Evolutionary conservation across 140 eudicot genomes (phyloP).

Genomic region (Ambrosia hybrid): DNA sequence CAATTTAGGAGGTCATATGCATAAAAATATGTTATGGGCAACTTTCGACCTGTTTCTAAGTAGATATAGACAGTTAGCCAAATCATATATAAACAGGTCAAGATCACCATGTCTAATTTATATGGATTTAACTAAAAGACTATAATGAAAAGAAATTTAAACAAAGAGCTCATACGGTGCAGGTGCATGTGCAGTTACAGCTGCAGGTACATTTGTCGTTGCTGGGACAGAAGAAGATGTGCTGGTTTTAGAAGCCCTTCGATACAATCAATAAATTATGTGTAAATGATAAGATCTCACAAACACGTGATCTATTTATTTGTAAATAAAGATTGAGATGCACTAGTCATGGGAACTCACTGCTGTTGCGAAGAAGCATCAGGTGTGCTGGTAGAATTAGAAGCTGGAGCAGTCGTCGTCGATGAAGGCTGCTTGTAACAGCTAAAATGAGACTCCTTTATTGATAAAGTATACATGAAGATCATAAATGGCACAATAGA

Average conservation of each 20-base stretch:
- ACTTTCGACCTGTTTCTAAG: too few species aligned
- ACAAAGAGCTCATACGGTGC: slow-evolving; percentile 40
- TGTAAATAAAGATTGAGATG: background rate
- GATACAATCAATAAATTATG: slow-evolving; percentile 14
- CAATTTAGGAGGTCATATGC: background rate
- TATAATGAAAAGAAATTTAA: background rate
- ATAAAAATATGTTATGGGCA: too few species aligned
- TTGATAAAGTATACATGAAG: slow-evolving; percentile 1
- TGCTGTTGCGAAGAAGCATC: slow-evolving; percentile 42
- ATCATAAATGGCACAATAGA: background rate
- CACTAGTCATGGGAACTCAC: slow-evolving; percentile 39
- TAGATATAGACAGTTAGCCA: background rate
- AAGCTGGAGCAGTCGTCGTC: slow-evolving; percentile 41
- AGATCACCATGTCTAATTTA: background rate
- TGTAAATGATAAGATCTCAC: slow-evolving; percentile 19
- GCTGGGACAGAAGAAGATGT: slow-evolving; percentile 48
- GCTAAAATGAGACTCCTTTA: slow-evolving; percentile 26
- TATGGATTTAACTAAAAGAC: background rate
- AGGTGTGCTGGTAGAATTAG: slow-evolving; percentile 46
- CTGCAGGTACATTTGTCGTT: slow-evolving; percentile 23
- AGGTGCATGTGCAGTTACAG: slow-evolving; percentile 17
- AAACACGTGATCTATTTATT: slow-evolving; percentile 7
- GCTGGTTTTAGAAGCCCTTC: slow-evolving; percentile 50
- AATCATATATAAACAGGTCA: background rate
- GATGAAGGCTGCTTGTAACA: slow-evolving; percentile 51